Evolutionary conservation across 768 basidiomycete genomes (phyloP).

Genomic region (Suillus ampliporus): DNA sequence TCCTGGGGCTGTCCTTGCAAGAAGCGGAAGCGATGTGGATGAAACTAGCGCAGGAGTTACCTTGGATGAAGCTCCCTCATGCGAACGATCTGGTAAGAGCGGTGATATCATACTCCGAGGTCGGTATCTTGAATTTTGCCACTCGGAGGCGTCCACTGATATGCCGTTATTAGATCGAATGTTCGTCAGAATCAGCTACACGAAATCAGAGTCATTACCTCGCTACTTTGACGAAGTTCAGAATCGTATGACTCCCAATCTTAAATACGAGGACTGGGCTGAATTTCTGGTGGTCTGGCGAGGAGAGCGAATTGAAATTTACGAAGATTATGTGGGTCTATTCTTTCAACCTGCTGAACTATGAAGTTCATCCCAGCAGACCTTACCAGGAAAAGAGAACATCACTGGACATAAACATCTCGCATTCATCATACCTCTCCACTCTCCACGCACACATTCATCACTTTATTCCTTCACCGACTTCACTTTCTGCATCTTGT

Average conservation of each 20-base stretch:
- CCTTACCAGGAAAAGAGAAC: slow-evolving; percentile 70
- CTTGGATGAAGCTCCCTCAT: slow-evolving; percentile 26
- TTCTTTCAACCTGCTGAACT: neutral
- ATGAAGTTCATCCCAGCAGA: slow-evolving; percentile 41
- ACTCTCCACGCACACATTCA: slow-evolving; percentile 63
- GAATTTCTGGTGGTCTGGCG: slow-evolving; percentile 92
- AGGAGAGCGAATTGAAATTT: slow-evolving; percentile 77
- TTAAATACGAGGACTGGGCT: slow-evolving; percentile 70
- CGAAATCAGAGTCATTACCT: slow-evolving; percentile 55
- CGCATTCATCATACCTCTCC: slow-evolving; percentile 77
- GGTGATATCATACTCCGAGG: slow-evolving; percentile 79
- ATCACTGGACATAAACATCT: slow-evolving; percentile 76
- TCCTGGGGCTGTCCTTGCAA: slow-evolving; percentile 69
- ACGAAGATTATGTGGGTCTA: slow-evolving; percentile 77
- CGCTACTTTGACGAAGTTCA: slow-evolving; percentile 67
- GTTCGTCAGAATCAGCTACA: slow-evolving; percentile 79
- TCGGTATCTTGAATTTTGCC: slow-evolving; percentile 36
- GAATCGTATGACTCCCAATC: slow-evolving; percentile 65
- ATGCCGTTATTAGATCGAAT: slow-evolving; percentile 71
- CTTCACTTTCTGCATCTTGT: slow-evolving; percentile 78
- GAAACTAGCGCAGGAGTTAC: slow-evolving; percentile 71
- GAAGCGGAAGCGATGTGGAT: slow-evolving; percentile 59
- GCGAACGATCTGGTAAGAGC: slow-evolving; percentile 35
- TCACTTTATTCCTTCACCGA: slow-evolving; percentile 90
- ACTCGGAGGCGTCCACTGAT: slow-evolving; percentile 19